Percentiles rank a stretch among this genome's conserved stretches.
Evolutionary conservation across 2,329 filamentous ascomycete species (phyloP).

Genomic region (Penicillium sp.): DNA sequence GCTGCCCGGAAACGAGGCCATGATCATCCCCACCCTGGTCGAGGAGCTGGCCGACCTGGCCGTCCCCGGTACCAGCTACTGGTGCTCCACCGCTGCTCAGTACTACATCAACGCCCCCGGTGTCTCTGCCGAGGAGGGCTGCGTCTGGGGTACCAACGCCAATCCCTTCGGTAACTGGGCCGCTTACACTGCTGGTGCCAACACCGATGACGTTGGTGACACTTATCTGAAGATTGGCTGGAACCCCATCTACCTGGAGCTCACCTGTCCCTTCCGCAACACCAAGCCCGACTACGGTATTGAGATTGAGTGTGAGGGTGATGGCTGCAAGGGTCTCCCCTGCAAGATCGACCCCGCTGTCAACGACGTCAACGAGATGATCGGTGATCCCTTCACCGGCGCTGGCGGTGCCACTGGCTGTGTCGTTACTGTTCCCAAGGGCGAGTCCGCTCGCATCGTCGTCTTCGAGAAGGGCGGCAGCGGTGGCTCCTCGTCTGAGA

Average conservation of each 20-base stretch:
- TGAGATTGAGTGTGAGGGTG: constrained; percentile 68
- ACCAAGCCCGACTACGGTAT: constrained; percentile 67
- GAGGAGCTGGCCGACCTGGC: constrained; percentile 61
- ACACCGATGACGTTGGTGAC: constrained; percentile 64
- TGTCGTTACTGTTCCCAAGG: constrained; percentile 72
- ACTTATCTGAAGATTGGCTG: constrained; percentile 76
- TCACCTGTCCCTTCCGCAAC: constrained; percentile 54
- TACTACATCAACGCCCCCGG: constrained; percentile 79
- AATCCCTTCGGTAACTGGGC: constrained; percentile 74
- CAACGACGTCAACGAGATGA: constrained; percentile 60
- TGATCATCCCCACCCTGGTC: constrained; percentile 78
- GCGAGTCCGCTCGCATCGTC: constrained; percentile 67
- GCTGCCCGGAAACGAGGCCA: constrained; percentile 75
- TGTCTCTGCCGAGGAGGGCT: constrained; percentile 60
- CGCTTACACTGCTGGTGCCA: constrained; percentile 75
- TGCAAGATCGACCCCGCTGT: constrained; percentile 68
- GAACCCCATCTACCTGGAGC: constrained; percentile 72
- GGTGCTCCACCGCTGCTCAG: constrained; percentile 73
- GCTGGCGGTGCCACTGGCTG: constrained; percentile 73
- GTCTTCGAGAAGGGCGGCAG: constrained; percentile 50
- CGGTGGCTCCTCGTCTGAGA: constrained; percentile 13
- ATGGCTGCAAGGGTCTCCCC: constrained; percentile 70
- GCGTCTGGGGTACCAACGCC: constrained; percentile 68
- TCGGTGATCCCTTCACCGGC: constrained; percentile 59
- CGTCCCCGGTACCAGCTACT: constrained; percentile 70